A percentile compares a stretch with the other conserved stretches of the same genome.
Conservation (phyloP, 768 basidiomycete genomes). For the Trametes cubensis region DNA sequence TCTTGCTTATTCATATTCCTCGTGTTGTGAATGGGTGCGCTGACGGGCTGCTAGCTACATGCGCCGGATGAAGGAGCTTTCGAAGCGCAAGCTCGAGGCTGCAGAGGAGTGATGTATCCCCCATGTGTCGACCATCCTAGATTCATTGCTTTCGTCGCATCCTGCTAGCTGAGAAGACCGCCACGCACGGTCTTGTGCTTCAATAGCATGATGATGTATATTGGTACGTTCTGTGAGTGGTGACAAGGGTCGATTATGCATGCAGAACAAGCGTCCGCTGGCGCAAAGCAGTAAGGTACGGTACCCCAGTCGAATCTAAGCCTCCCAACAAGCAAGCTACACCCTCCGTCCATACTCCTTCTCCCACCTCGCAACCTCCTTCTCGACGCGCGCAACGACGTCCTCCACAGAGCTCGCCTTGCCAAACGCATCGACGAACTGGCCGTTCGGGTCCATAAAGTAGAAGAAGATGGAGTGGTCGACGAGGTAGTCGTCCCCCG, state of each 20-base stretch:
- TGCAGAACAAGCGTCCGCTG: not conserved
- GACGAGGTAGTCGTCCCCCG: conserved; percentile 93
- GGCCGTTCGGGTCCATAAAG: conserved; percentile 93
- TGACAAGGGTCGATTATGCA: not conserved
- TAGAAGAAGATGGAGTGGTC: conserved; percentile 98
- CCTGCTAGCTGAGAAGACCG: not conserved
- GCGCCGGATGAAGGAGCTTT: conserved; percentile 83
- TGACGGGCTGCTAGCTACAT: conserved; percentile 59
- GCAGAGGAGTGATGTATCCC: conserved; percentile 32
- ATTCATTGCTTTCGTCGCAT: conserved; percentile 10
- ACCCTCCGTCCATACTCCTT: conserved; percentile 37
- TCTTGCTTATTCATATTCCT: not conserved
- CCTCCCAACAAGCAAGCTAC: conserved; percentile 22
- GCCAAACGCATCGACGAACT: conserved; percentile 97
- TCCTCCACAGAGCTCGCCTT: conserved; percentile 73
- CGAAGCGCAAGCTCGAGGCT: conserved; percentile 65
- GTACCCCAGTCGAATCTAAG: not conserved
- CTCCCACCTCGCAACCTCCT: conserved; percentile 50
- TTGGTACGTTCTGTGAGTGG: conserved; percentile 3
- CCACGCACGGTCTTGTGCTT: not conserved
- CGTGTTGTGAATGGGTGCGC: conserved; percentile 4
- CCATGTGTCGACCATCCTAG: not conserved
- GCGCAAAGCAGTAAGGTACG: not conserved
- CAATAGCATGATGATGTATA: not conserved
- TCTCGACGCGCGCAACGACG: conserved; percentile 62